Evolutionary conservation across 2,329 filamentous ascomycete genomes (phyloP).

Genomic region (Exophiala sideris): DNA sequence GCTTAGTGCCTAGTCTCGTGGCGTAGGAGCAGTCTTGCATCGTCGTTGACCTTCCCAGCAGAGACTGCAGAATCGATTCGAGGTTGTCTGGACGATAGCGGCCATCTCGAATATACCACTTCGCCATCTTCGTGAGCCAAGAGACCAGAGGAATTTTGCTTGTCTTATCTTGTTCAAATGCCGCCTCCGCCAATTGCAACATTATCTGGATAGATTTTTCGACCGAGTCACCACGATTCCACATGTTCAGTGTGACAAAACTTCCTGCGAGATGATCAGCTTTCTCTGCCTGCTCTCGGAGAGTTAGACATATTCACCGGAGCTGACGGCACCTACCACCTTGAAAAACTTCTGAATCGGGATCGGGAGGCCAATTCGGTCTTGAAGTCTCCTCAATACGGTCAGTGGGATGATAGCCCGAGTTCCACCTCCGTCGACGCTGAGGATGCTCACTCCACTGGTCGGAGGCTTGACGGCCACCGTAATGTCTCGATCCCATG

Average conservation of each 20-base stretch:
- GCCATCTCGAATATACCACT: conserved; percentile 3
- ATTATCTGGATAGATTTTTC: conserved; percentile 1
- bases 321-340: conserved; percentile 13
- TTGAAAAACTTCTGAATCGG: conserved; percentile 18
- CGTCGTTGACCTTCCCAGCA: neutral
- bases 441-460: conserved; percentile 29
- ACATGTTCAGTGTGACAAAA: neutral
- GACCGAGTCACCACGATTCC: neutral
- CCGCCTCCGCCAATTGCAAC: neutral
- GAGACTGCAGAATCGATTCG: conserved; percentile 1
- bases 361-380: conserved; percentile 11
- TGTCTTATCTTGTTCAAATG: neutral
- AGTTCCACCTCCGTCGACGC: conserved; percentile 30
- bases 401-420: conserved; percentile 26
- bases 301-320: conserved; percentile 6
- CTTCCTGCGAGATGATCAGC: conserved; percentile 2
- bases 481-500: conserved; percentile 5
- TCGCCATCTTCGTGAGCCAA: neutral
- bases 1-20: conserved; percentile 1
- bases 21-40: conserved; percentile 6
- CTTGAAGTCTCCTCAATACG: conserved; percentile 9
- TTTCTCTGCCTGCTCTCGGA: neutral
- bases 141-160: neutral
- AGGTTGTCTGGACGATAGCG: conserved; percentile 1
- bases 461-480: conserved; percentile 27